A percentile compares a stretch with the other conserved stretches of the same genome.
Evolutionary conservation across 2,329 filamentous ascomycete genomes (phyloP).

Genomic region (Fusarium sp.): DNA sequence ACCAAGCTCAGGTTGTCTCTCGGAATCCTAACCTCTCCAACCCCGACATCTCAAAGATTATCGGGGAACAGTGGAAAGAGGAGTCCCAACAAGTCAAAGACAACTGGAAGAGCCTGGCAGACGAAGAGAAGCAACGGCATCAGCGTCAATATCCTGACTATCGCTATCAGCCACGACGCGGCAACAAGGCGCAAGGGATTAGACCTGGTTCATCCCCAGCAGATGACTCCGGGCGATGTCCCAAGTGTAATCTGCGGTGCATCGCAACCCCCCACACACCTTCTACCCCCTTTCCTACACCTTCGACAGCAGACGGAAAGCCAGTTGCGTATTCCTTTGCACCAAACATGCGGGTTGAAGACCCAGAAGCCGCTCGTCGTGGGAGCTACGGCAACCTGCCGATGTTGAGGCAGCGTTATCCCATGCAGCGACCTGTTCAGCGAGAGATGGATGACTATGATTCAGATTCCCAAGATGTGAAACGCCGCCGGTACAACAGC

Average conservation of each 20-base stretch:
- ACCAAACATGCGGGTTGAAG: conserved; percentile 33
- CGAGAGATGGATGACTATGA: conserved; percentile 52
- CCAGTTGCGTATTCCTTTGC: conserved; percentile 36
- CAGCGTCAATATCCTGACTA: conserved; percentile 92
- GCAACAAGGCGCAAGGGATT: conserved; percentile 49
- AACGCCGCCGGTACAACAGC: conserved; percentile 69
- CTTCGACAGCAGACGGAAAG: conserved; percentile 45
- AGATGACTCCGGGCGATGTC: conserved; percentile 67
- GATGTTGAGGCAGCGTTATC: conserved; percentile 35
- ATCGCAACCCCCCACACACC: conserved; percentile 70
- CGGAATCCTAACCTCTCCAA: conserved; percentile 91
- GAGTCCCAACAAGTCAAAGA: conserved; percentile 78
- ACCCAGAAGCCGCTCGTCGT: conserved; percentile 41
- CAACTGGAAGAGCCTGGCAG: conserved; percentile 88
- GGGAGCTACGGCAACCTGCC: conserved; percentile 43
- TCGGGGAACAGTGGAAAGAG: conserved; percentile 89
- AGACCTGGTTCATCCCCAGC: conserved; percentile 49
- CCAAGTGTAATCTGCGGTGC: conserved; percentile 75
- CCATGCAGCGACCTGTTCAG: conserved; percentile 35
- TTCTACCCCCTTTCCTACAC: conserved; percentile 55
- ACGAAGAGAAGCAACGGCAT: conserved; percentile 92
- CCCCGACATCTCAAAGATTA: conserved; percentile 96
- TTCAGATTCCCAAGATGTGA: conserved; percentile 60
- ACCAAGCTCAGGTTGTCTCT: conserved; percentile 82
- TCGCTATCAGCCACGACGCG: conserved; percentile 86